Evolutionary conservation across 257 asterid genomes (phyloP).

Genomic region (Solanum virginianum): DNA sequence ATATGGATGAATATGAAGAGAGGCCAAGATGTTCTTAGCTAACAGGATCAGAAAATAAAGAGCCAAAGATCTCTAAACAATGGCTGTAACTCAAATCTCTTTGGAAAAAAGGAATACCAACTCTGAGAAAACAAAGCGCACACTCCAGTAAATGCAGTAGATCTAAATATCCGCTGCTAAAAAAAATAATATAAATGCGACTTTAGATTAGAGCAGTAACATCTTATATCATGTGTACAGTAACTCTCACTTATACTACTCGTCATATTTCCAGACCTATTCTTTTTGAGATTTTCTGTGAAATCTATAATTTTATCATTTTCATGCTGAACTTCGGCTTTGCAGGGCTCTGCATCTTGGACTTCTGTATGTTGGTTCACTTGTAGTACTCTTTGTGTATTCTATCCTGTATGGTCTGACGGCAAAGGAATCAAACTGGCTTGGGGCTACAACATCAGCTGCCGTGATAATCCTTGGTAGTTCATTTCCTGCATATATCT

Average conservation of each 20-base stretch:
- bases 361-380: slow-evolving; percentile 90
- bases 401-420: slow-evolving; percentile 93
- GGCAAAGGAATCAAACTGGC: slow-evolving; percentile 97
- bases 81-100: not conserved
- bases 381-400: slow-evolving; percentile 77
- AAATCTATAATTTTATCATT: not conserved
- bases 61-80: not conserved
- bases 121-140: not conserved
- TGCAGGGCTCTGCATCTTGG: slow-evolving; percentile 97
- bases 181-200: not conserved
- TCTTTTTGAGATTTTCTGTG: not conserved
- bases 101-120: not conserved
- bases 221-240: not conserved
- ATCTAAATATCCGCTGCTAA: not conserved
- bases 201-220: not conserved
- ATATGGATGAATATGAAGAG: not conserved
- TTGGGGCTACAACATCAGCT: slow-evolving; percentile 93
- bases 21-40: not conserved
- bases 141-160: not conserved
- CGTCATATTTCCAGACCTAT: not conserved
- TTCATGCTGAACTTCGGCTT: not conserved
- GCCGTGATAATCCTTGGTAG: slow-evolving; percentile 95
- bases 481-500: slow-evolving; percentile 1
- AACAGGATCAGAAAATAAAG: not conserved
- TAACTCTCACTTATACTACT: not conserved